Percentiles rank a stretch among this genome's conserved stretches.
Evolutionary conservation across 1,139 yeast genomes (phyloP).

Genomic region (Zhuliangozyma blackwelliae): DNA sequence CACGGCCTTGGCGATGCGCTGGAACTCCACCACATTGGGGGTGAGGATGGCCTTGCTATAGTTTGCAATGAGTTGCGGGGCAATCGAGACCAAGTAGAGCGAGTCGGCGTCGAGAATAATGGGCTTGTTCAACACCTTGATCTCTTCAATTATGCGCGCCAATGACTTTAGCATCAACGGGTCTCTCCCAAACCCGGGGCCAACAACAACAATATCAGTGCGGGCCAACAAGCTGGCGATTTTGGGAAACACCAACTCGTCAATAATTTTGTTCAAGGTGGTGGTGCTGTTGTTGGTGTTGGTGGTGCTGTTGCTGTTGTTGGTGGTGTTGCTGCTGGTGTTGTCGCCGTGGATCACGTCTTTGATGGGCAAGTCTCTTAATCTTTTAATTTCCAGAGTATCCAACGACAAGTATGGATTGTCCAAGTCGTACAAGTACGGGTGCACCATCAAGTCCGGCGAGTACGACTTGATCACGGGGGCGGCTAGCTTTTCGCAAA

Average conservation of each 20-base stretch:
- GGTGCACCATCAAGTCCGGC: constrained; percentile 96
- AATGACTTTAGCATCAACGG: constrained; percentile 59
- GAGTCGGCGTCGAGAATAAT: constrained; percentile 90
- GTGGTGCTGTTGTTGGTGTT: constrained; percentile 11
- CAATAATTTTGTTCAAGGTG: constrained; percentile 29
- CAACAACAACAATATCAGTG: constrained; percentile 78
- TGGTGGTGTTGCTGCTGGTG: constrained; percentile 22
- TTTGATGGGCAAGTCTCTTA: constrained; percentile 14
- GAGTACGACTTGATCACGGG: constrained; percentile 80
- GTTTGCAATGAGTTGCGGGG: constrained; percentile 50
- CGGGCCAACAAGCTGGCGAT: constrained; percentile 53
- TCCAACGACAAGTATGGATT: constrained; percentile 16
- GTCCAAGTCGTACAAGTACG: constrained; percentile 52
- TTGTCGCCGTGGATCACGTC: constrained; percentile 17
- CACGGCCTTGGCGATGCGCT: constrained; percentile 50
- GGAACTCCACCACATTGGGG: constrained; percentile 86
- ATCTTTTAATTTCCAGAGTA: constrained; percentile 13
- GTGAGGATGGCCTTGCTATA: constrained; percentile 64
- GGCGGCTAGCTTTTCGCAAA: constrained; percentile 79
- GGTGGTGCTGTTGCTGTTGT: no score
- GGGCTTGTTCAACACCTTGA: constrained; percentile 53
- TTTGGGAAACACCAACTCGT: constrained; percentile 49
- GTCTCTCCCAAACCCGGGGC: constrained; percentile 94
- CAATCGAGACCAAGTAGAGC: constrained; percentile 53
- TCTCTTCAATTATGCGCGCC: constrained; percentile 52